Evolutionary conservation across 73 alveolate genomes (phyloP).

Genomic region (Effrenium voratum): DNA sequence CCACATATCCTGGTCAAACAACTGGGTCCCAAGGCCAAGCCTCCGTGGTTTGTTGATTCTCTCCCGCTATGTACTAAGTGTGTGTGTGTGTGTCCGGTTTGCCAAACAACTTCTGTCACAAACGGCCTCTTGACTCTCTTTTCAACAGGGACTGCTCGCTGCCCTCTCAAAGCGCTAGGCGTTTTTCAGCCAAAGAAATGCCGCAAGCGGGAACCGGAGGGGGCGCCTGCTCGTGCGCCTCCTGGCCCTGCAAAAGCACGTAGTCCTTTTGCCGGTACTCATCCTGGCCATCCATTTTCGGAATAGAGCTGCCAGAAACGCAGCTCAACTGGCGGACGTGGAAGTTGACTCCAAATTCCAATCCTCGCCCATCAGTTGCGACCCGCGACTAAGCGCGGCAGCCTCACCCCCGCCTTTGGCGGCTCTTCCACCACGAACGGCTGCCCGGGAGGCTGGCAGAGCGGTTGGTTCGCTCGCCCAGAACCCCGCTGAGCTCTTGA

Average conservation of each 20-base stretch:
- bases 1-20: conserved; percentile 86
- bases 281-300: conserved; percentile 14
- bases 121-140: too few species aligned
- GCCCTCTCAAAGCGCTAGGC: too few species aligned
- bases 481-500: too few species aligned
- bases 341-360: neutral
- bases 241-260: conserved; percentile 49
- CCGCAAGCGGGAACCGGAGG: too few species aligned
- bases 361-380: neutral
- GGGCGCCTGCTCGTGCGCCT: conserved; percentile 54
- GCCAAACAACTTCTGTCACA: too few species aligned
- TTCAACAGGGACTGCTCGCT: too few species aligned
- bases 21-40: too few species aligned
- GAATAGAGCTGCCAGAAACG: neutral
- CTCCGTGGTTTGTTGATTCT: too few species aligned
- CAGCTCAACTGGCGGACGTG: neutral
- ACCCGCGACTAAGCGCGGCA: neutral
- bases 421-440: conserved; percentile 3
- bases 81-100: too few species aligned
- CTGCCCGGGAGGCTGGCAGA: conserved; percentile 58
- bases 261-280: conserved; percentile 29
- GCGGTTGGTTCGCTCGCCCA: too few species aligned
- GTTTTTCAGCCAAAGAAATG: too few species aligned
- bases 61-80: too few species aligned
- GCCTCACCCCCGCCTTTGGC: conserved; percentile 2